Evolutionary conservation across 768 basidiomycete genomes (phyloP).

Genomic region (Lactarius hatsudake): DNA sequence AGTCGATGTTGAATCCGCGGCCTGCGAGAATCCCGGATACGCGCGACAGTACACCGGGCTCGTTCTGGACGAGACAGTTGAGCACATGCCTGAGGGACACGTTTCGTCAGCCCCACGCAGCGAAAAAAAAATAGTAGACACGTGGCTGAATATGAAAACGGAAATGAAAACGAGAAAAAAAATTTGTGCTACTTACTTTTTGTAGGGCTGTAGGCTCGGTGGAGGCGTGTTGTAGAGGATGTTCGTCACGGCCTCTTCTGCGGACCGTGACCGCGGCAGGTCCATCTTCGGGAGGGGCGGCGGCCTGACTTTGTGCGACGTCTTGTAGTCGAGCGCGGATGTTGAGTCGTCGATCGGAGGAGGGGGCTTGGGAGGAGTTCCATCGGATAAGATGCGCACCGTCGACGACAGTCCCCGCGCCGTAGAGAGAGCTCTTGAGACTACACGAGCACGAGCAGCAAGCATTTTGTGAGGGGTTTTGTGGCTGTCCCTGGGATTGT

Average conservation of each 20-base stretch:
- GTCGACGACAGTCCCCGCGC: conserved; percentile 31
- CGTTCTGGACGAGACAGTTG: conserved; percentile 98
- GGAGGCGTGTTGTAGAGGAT: conserved; percentile 96
- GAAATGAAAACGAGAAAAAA: background rate
- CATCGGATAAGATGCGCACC: conserved; percentile 25
- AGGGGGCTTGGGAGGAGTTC: conserved; percentile 60
- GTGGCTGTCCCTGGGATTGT: background rate
- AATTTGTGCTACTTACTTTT: conserved; percentile 76
- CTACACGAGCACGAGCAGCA: conserved; percentile 12
- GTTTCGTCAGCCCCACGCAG: background rate
- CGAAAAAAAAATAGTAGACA: conserved; percentile 14
- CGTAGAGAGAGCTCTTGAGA: conserved; percentile 6
- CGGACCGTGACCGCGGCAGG: conserved; percentile 75
- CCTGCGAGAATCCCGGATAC: conserved; percentile 97
- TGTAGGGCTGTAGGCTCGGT: conserved; percentile 86
- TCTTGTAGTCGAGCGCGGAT: conserved; percentile 92
- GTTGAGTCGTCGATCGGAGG: conserved; percentile 89
- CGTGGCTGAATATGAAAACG: conserved; percentile 11
- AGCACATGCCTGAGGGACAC: conserved; percentile 70
- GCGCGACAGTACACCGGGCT: conserved; percentile 97
- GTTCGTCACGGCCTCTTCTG: conserved; percentile 96
- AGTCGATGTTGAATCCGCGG: conserved; percentile 98
- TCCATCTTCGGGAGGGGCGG: conserved; percentile 86
- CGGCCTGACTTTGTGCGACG: conserved; percentile 62
- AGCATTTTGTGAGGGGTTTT: conserved; percentile 12